phyloP scores from a whole-genome alignment of 129 eudicot species.

The Artemisia tridentata region DNA sequence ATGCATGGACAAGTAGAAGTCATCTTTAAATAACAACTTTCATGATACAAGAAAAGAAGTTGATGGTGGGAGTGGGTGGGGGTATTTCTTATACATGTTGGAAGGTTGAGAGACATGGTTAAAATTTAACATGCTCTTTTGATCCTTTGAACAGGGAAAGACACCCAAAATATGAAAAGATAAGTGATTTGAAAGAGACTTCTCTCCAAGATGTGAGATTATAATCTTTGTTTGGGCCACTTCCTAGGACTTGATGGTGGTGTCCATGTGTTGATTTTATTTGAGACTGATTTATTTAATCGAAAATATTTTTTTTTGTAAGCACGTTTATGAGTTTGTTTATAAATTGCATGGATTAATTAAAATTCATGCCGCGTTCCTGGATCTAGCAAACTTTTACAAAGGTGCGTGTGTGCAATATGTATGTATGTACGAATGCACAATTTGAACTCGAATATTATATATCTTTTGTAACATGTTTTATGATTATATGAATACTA shows the following conservation, averaged over 20 bases:
- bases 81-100: constrained; percentile 32
- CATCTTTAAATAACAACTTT: constrained; percentile 27
- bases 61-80: constrained; percentile 16
- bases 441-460: too few species aligned
- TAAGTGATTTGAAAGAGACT: constrained; percentile 38
- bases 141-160: constrained; percentile 19
- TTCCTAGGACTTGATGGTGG: constrained; percentile 10
- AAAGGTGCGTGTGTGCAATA: too few species aligned
- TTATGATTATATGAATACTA: too few species aligned
- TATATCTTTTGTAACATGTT: too few species aligned
- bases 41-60: constrained; percentile 28
- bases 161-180: constrained; percentile 40
- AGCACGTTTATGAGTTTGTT: too few species aligned
- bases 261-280: constrained; percentile 9
- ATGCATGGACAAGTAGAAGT: background rate
- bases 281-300: background rate
- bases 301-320: background rate
- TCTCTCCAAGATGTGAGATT: constrained; percentile 35
- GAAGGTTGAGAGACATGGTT: constrained; percentile 41
- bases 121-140: constrained; percentile 32
- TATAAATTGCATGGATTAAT: too few species aligned
- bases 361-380: too few species aligned
- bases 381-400: too few species aligned
- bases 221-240: constrained; percentile 47
- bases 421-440: too few species aligned